Conservation (phyloP, 1,139 yeast species). For the Magnusiomyces magnusii region DNA sequence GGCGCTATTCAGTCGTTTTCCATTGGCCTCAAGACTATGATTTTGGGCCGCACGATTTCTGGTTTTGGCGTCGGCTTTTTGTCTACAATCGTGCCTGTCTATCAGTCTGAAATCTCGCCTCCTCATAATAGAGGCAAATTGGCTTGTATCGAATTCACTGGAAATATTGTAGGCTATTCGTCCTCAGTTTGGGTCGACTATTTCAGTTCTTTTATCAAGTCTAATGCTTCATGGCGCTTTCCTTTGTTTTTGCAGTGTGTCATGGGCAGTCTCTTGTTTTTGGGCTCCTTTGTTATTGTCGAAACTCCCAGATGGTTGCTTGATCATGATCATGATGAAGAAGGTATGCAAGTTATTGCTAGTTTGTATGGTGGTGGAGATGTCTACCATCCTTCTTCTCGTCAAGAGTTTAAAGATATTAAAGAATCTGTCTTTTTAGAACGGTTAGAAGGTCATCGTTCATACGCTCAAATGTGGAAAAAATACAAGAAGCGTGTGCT, state of each 20-base stretch:
- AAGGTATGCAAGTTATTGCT: constrained; percentile 79
- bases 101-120: constrained; percentile 86
- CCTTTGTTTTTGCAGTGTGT: constrained; percentile 73
- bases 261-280: constrained; percentile 59
- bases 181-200: constrained; percentile 90
- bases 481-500: constrained; percentile 70
- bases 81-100: constrained; percentile 93
- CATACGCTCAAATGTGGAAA: constrained; percentile 62
- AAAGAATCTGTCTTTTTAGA: constrained; percentile 73
- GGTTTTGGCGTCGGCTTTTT: constrained; percentile 88
- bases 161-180: constrained; percentile 81
- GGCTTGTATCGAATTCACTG: constrained; percentile 90
- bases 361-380: constrained; percentile 66
- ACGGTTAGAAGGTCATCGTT: constrained; percentile 68
- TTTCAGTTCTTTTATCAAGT: constrained; percentile 54
- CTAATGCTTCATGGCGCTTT: constrained; percentile 62
- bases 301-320: constrained; percentile 89
- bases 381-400: constrained; percentile 47
- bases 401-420: constrained; percentile 64
- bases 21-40: constrained; percentile 43
- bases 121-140: constrained; percentile 82
- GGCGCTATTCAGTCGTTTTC: constrained; percentile 66
- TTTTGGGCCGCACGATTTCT: constrained; percentile 68
- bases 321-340: constrained; percentile 82
- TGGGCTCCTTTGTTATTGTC: constrained; percentile 71